Base-by-base conservation (phyloP, 257 asterid genomes). In the Schizonepeta tenuifolia region DNA sequence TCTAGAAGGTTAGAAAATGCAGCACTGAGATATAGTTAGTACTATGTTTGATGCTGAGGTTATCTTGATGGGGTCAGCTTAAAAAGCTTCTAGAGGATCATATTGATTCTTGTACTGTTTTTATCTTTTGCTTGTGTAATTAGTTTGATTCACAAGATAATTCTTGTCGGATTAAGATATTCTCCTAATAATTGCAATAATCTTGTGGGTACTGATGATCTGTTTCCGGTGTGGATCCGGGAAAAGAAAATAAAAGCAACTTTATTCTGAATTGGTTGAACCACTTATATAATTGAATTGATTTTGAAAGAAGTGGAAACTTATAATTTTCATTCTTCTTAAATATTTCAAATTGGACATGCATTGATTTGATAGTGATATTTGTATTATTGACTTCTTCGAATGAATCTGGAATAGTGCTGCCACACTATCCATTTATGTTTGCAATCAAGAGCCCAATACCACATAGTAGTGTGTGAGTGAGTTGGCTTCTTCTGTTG, bases 1-100 rank as follows among this genome's bases (percentile, higher is more conserved):
- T 80, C 85, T 69, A 77, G 82, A 77, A 81, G 79, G 36, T 69
- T 28, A 69, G 24, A 46, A 36, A 74, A 43, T 67, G 79, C 70
- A 62, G 76, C 74, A 59, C 41, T 51, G 40, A 33, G 72, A 21
- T 69, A n/a, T 41, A 51, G n/a, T n/a, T n/a, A n/a, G n/a, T 61
- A n/a, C 49, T 60, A 24, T 61, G 69, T 77, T 66, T 66, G 40
- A 43, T 66, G 75, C 21, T 71, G 18, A 78, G 26, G 56, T 54
- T 28, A 65, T 54, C 63, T 57, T 74, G 54, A 53, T 70, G 65
- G 65, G 72, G 50, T 53, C 33, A 35, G 67, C 60, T 35, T 7
- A n/a, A n/a, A n/a, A n/a, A 33, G 69, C 22, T 47, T 79, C 69
- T 77, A 72, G 78, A 74, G 64, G 33, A 43, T 67, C 28, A 49